These are phyloP conservation scores for Mycena kentingensis DNA, from an alignment of 768 basidiomycete species.

Conservation along the genomic window DNA sequence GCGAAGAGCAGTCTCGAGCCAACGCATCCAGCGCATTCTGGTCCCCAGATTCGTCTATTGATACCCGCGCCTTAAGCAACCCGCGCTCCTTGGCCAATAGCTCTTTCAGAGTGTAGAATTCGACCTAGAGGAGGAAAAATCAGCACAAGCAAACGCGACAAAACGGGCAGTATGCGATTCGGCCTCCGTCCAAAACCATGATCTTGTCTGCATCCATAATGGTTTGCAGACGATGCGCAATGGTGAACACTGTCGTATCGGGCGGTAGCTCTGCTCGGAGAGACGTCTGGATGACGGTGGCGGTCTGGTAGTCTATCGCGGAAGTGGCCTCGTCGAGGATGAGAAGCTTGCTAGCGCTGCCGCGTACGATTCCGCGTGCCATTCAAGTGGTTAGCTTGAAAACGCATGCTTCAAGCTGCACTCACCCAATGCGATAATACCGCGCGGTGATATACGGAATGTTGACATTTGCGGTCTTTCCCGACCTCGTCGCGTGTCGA, in stretches of 20 bases:
- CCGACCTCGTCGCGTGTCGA: too few relatives aligned
- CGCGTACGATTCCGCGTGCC: too few relatives aligned
- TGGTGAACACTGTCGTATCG: slow-evolving; percentile 31
- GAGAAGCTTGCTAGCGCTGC: too few relatives aligned
- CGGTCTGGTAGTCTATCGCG: slow-evolving; percentile 38
- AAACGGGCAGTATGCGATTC: slow-evolving; percentile 28
- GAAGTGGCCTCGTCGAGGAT: too few relatives aligned
- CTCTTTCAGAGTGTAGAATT: slow-evolving; percentile 51
- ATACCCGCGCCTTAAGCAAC: slow-evolving; percentile 46
- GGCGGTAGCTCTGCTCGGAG: slow-evolving; percentile 38
- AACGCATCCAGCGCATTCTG: slow-evolving; percentile 48
- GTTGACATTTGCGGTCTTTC: too few relatives aligned
- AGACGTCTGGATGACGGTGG: slow-evolving; percentile 43
- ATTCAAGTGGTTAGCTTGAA: too few relatives aligned
- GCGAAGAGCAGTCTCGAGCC: too few relatives aligned
- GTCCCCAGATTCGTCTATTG: slow-evolving; percentile 62
- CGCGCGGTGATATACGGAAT: too few relatives aligned
- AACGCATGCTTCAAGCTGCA: too few relatives aligned
- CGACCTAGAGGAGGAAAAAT: slow-evolving; percentile 34
- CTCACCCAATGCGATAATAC: too few relatives aligned
- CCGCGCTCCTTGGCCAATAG: slow-evolving; percentile 54
- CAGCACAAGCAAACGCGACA: neutral
- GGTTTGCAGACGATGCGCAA: slow-evolving; percentile 33
- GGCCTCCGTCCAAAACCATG: slow-evolving; percentile 26
- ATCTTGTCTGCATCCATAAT: slow-evolving; percentile 35